phyloP scores from a whole-genome alignment of 352 stramenopile genomes.

The Blastocystis sp. region DNA sequence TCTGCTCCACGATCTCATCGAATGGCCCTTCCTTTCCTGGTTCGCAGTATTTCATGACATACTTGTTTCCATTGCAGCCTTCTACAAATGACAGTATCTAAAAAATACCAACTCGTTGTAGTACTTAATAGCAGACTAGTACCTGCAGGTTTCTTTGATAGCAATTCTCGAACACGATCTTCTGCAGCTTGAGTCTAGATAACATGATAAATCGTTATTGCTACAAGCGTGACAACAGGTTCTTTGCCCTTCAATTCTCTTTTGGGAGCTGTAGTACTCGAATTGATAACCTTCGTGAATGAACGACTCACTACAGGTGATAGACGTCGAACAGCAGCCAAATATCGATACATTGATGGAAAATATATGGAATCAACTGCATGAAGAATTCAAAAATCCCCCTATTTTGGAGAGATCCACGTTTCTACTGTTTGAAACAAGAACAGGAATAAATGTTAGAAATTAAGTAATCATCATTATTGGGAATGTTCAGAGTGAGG shows the following conservation, averaged over 20 bases:
- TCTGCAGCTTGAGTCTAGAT: constrained; percentile 37
- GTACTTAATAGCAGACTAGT: constrained; percentile 38
- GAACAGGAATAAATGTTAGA: background rate
- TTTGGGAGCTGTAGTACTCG: background rate
- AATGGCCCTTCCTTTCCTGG: constrained; percentile 56
- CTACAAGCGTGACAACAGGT: constrained; percentile 8
- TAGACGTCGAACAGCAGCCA: background rate
- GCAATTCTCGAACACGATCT: constrained; percentile 32
- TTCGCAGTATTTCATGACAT: constrained; percentile 59
- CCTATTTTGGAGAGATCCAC: background rate
- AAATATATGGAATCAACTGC: background rate
- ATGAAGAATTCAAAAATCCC: background rate
- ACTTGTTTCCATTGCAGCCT: constrained; percentile 61
- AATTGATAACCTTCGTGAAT: constrained; percentile 60
- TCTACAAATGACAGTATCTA: background rate
- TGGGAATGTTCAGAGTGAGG: background rate
- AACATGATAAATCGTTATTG: background rate
- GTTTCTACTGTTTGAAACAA: background rate
- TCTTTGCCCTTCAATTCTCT: constrained; percentile 2
- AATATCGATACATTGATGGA: constrained; percentile 25
- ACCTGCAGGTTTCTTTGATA: constrained; percentile 52
- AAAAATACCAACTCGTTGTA: background rate
- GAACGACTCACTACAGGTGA: background rate
- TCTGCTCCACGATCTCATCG: constrained; percentile 56
- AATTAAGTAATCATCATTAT: background rate